phyloP scores from a whole-genome alignment of 2,329 filamentous ascomycete genomes.

The Xylaria digitata region DNA sequence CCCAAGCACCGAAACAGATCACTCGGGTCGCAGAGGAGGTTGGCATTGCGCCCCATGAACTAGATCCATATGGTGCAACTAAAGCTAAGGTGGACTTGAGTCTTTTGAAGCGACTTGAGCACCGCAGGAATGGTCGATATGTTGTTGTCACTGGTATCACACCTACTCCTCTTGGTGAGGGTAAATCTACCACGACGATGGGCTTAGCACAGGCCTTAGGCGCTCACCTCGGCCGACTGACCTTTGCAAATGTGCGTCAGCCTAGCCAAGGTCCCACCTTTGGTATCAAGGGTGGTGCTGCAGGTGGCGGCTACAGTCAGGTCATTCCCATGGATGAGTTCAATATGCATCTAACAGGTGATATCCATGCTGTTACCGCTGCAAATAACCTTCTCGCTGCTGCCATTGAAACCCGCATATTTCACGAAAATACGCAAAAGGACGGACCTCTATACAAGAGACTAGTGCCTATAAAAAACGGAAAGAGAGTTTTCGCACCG shows the following conservation, averaged over 20 bases:
- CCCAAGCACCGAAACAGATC: constrained; percentile 92
- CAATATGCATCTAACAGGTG: constrained; percentile 96
- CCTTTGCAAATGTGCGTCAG: constrained; percentile 96
- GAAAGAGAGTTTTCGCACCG: constrained; percentile 85
- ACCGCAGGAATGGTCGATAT: constrained; percentile 90
- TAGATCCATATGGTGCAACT: constrained; percentile 93
- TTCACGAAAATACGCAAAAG: constrained; percentile 96
- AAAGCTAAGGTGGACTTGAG: constrained; percentile 94
- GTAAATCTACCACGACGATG: constrained; percentile 98
- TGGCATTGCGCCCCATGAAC: constrained; percentile 86
- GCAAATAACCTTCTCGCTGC: constrained; percentile 97
- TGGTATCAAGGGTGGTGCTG: constrained; percentile 97
- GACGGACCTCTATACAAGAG: constrained; percentile 88
- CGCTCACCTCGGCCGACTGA: constrained; percentile 85
- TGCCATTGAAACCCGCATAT: constrained; percentile 97
- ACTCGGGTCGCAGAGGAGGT: constrained; percentile 85
- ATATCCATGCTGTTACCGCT: constrained; percentile 96
- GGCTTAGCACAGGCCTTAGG: constrained; percentile 93
- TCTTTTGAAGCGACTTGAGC: constrained; percentile 83
- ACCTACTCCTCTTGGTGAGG: constrained; percentile 94
- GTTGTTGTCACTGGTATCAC: constrained; percentile 96
- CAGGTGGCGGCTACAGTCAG: constrained; percentile 97
- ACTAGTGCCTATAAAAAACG: constrained; percentile 89
- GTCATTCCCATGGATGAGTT: constrained; percentile 99
- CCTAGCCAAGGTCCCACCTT: constrained; percentile 98